phyloP scores from a whole-genome alignment of 345 rosid species.

The Garcia nutans region DNA sequence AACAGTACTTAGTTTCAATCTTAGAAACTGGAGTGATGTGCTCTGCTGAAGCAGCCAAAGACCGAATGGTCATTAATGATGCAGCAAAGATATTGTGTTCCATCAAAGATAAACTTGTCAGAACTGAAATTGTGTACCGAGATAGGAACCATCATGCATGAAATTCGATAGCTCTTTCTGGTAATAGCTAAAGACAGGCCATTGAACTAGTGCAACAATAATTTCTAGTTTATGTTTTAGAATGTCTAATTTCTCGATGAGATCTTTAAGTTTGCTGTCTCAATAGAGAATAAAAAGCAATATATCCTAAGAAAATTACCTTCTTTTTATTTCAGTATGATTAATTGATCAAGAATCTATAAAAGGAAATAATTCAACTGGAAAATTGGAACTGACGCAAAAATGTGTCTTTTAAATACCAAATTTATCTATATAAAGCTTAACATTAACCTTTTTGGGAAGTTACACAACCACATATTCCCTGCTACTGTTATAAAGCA shows the following conservation, averaged over 20 bases:
- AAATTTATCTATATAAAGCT: neutral
- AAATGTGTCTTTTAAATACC: neutral
- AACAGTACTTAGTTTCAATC: conserved; percentile 16
- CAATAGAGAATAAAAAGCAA: neutral
- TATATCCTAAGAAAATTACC: neutral
- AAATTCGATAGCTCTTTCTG: neutral
- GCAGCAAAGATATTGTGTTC: conserved; percentile 20
- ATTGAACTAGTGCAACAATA: neutral
- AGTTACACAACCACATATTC: no score
- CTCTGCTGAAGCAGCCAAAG: conserved; percentile 21
- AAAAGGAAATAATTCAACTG: neutral
- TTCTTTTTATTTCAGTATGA: neutral
- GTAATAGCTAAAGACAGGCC: neutral
- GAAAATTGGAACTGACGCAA: neutral
- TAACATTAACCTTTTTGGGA: neutral
- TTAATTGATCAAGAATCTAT: no score
- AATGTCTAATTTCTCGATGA: neutral
- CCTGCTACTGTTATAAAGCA: neutral
- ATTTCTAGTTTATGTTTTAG: neutral
- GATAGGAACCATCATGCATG: neutral
- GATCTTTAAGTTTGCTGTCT: neutral
- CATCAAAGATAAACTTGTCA: conserved; percentile 14
- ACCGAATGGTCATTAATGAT: conserved; percentile 20
- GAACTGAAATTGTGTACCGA: conserved; percentile 11
- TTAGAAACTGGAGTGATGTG: conserved; percentile 33